Percentiles rank a stretch among this genome's conserved stretches.
Evolutionary conservation across 495 filamentous ascomycete genomes (phyloP).

Genomic region (Gamarada debralockiae): DNA sequence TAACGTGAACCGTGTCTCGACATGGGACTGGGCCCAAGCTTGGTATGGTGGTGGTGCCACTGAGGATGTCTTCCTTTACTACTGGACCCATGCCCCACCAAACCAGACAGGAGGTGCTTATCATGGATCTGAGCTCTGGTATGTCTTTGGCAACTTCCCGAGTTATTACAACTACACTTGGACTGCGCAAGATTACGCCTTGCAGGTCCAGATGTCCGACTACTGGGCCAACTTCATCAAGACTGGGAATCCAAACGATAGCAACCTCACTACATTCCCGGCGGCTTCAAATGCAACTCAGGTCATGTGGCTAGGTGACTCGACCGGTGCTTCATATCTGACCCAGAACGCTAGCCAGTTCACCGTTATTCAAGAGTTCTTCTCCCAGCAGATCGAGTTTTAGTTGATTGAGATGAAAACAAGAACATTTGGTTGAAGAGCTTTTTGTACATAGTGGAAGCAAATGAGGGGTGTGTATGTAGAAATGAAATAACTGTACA

Average conservation of each 20-base stretch:
- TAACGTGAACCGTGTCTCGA: not conserved
- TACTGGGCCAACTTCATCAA: slow-evolving; percentile 14
- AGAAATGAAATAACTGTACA: too few species aligned
- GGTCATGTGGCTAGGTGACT: slow-evolving; percentile 3
- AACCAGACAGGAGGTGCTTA: slow-evolving; percentile 2
- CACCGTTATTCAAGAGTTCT: not conserved
- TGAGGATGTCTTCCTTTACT: slow-evolving; percentile 4
- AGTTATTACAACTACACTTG: not conserved
- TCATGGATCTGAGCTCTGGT: slow-evolving; percentile 3
- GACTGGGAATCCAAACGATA: slow-evolving; percentile 11
- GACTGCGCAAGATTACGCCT: not conserved
- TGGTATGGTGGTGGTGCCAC: slow-evolving; percentile 1
- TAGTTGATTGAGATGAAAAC: not conserved
- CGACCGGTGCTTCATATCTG: not conserved
- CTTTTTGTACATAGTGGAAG: too few species aligned
- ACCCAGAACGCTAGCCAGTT: not conserved
- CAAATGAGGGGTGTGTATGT: too few species aligned
- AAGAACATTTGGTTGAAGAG: too few species aligned
- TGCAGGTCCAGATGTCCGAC: not conserved
- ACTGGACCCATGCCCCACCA: slow-evolving; percentile 6
- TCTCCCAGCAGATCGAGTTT: not conserved
- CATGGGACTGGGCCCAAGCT: slow-evolving; percentile 2
- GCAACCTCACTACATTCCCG: not conserved
- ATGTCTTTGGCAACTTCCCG: slow-evolving; percentile 6
- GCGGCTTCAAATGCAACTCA: not conserved